phyloP scores from a whole-genome alignment of 202 grass and related monocot species.

The Carex sylvatica region DNA sequence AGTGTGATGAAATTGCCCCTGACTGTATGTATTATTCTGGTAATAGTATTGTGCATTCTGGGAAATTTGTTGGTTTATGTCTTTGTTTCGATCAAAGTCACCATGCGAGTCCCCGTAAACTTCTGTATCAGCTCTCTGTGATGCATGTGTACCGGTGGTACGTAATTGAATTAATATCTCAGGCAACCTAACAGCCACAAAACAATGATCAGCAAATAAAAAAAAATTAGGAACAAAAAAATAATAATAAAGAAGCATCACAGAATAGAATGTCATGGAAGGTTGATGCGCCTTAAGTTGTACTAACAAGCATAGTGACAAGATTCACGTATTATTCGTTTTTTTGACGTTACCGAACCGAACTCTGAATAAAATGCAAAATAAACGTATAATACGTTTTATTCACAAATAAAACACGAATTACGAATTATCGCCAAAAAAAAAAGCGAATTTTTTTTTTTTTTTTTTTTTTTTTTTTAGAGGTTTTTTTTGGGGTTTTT shows the following conservation, averaged over 20 bases:
- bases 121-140: conserved; percentile 44
- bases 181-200: not conserved
- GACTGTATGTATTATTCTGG: conserved; percentile 13
- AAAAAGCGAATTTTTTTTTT: too few relatives aligned
- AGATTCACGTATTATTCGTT: too few relatives aligned
- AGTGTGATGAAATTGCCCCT: conserved; percentile 35
- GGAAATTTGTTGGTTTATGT: not conserved
- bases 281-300: not conserved
- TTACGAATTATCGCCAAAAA: too few relatives aligned
- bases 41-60: conserved; percentile 17
- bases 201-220: not conserved
- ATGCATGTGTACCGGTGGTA: conserved; percentile 23
- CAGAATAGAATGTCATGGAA: not conserved
- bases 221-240: not conserved
- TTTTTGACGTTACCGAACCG: too few relatives aligned
- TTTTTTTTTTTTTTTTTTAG: too few relatives aligned
- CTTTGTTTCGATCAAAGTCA: conserved; percentile 1
- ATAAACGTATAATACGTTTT: too few relatives aligned
- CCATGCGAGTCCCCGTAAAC: conserved; percentile 27
- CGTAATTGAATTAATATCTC: not conserved
- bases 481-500: too few relatives aligned
- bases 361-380: too few relatives aligned
- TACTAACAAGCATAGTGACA: not conserved
- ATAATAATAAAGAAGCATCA: not conserved
- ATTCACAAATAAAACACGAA: too few relatives aligned